Evolutionary conservation across 2,329 filamentous ascomycete genomes (phyloP).

Genomic region (Berkeleyomyces basicola): DNA sequence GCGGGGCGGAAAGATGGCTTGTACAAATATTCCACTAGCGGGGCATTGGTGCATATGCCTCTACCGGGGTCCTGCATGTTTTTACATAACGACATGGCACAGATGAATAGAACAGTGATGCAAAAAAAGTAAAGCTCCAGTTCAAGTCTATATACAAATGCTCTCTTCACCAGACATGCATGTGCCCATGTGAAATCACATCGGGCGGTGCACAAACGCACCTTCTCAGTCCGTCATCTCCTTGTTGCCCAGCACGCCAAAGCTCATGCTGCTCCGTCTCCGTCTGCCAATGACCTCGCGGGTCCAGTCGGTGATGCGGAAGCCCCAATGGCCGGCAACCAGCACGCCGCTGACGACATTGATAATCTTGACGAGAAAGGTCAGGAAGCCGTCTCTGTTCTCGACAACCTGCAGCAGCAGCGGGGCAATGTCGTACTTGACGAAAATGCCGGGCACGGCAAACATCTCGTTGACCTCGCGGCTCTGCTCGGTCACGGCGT

Average conservation of each 20-base stretch:
- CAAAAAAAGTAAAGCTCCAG: neutral
- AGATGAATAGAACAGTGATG: neutral
- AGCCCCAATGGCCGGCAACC: constrained; percentile 87
- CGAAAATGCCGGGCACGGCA: constrained; percentile 74
- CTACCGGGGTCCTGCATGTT: neutral
- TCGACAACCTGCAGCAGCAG: constrained; percentile 77
- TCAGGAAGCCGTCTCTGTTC: constrained; percentile 56
- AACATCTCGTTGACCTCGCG: constrained; percentile 47
- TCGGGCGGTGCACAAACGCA: neutral
- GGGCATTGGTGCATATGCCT: neutral
- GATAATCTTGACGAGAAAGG: constrained; percentile 64
- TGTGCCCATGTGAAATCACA: neutral
- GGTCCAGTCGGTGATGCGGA: constrained; percentile 66
- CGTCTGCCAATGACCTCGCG: constrained; percentile 36
- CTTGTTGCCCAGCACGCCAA: constrained; percentile 36
- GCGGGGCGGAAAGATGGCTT: no score
- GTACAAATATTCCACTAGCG: neutral
- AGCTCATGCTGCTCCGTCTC: constrained; percentile 26
- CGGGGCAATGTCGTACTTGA: constrained; percentile 98
- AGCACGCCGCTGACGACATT: constrained; percentile 85
- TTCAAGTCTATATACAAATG: neutral
- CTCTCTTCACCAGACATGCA: neutral
- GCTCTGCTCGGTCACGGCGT: constrained; percentile 85
- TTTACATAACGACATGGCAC: neutral
- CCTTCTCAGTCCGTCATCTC: constrained; percentile 14